These are phyloP conservation scores for Asterella californica DNA, from an alignment of 225 moss, liverwort and hornwort genomes.

Conservation along the genomic window DNA sequence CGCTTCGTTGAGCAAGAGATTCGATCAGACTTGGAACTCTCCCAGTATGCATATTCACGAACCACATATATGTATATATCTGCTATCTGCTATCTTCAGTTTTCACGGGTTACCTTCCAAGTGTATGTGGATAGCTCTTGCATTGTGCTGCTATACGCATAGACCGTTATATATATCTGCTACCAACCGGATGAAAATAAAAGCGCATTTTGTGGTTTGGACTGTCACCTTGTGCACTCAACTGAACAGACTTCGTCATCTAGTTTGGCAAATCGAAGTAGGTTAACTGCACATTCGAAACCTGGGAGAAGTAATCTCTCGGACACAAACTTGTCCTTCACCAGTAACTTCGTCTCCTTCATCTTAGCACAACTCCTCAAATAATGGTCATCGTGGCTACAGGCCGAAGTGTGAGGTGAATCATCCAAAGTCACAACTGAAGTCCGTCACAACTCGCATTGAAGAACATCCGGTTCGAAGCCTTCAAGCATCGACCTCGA, in stretches of 20 bases:
- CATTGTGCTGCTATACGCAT: no score
- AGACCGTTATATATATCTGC: no score
- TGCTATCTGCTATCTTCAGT: no score
- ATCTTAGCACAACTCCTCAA: neutral
- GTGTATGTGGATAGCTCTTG: no score
- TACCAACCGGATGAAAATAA: neutral
- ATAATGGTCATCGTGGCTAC: neutral
- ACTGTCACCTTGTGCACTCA: neutral
- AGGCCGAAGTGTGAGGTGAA: neutral
- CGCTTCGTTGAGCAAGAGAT: neutral
- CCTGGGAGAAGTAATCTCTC: neutral
- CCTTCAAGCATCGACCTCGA: neutral
- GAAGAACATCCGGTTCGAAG: neutral
- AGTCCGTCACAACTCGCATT: neutral
- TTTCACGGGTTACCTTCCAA: no score
- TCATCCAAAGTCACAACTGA: constrained; percentile 1
- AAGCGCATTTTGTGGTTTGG: neutral
- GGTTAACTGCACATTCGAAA: neutral
- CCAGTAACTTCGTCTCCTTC: neutral
- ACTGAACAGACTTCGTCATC: neutral
- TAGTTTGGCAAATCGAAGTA: neutral
- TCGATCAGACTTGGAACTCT: neutral
- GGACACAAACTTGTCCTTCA: neutral
- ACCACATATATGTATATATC: neutral
- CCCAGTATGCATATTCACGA: neutral